phyloP scores from a whole-genome alignment of 352 stramenopile genomes.

The Salisapilia sapeloensis region DNA sequence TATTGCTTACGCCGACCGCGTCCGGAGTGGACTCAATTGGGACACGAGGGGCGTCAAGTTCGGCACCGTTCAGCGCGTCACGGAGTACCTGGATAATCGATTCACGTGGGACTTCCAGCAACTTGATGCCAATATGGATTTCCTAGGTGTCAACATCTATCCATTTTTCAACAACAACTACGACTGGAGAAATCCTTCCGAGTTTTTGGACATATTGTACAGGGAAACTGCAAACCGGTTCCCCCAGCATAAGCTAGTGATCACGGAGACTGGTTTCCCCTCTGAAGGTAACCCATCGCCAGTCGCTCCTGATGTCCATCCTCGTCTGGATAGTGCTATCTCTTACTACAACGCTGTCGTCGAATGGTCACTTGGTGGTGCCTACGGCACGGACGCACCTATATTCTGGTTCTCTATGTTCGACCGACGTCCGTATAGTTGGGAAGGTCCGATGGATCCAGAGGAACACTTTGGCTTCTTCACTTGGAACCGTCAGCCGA shows the following conservation, averaged over 20 bases:
- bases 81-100: conserved; percentile 18
- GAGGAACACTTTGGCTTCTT: conserved; percentile 18
- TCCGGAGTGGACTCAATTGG: conserved; percentile 11
- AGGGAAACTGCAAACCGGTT: conserved; percentile 19
- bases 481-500: conserved; percentile 4
- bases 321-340: conserved; percentile 13
- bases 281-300: conserved; percentile 15
- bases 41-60: conserved; percentile 20
- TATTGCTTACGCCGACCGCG: conserved; percentile 8
- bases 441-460: conserved; percentile 5
- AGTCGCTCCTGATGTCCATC: conserved; percentile 13
- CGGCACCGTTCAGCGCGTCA: conserved; percentile 32
- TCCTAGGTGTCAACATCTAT: conserved; percentile 43
- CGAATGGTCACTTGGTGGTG: conserved; percentile 6
- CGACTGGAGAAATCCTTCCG: conserved; percentile 16
- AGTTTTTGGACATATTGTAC: conserved; percentile 22
- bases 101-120: conserved; percentile 13
- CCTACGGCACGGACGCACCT: conserved; percentile 2
- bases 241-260: conserved; percentile 14
- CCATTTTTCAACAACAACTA: conserved; percentile 42
- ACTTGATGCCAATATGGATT: conserved; percentile 15
- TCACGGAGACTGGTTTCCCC: conserved; percentile 43
- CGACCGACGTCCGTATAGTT: conserved; percentile 11
- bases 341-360: conserved; percentile 9
- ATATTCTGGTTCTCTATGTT: conserved; percentile 16